phyloP scores from a whole-genome alignment of 139 green algal species.

The Chlorella sp. region DNA sequence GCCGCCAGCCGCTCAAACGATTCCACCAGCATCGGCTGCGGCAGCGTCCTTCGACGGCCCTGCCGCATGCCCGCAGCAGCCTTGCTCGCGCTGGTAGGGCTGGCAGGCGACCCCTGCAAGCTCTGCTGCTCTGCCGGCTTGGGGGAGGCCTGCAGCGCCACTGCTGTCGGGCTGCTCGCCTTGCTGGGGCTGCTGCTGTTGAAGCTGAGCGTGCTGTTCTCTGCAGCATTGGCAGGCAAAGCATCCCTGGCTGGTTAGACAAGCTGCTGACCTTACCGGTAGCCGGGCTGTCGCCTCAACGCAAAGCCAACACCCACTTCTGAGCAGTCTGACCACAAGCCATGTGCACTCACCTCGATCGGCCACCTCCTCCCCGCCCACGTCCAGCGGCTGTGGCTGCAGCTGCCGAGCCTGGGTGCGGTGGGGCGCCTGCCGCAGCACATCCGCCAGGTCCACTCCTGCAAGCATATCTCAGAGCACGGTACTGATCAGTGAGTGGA shows the following conservation, averaged over 20 bases:
- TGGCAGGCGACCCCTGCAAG: too few species aligned
- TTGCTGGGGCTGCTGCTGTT: slow-evolving; percentile 11
- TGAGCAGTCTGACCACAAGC: background rate
- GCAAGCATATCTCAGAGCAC: background rate
- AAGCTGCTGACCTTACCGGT: too few species aligned
- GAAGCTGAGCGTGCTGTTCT: background rate
- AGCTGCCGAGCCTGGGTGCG: too few species aligned
- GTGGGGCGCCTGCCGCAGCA: slow-evolving; percentile 4
- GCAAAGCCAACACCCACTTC: too few species aligned
- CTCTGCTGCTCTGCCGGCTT: background rate
- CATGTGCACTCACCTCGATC: background rate
- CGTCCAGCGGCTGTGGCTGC: too few species aligned
- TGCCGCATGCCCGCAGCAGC: background rate
- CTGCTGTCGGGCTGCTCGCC: background rate
- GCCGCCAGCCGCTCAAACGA: background rate
- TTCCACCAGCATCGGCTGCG: background rate
- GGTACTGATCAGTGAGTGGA: background rate
- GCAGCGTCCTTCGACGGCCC: background rate
- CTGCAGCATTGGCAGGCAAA: too few species aligned
- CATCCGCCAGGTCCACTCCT: slow-evolving; percentile 14
- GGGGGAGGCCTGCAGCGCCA: background rate
- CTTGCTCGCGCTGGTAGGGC: too few species aligned
- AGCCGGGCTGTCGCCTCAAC: too few species aligned
- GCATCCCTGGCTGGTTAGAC: too few species aligned
- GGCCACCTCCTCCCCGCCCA: background rate